These are phyloP conservation scores for Globisporangium irregulare DNA, from an alignment of 352 stramenopile species.

Conservation along the genomic window DNA sequence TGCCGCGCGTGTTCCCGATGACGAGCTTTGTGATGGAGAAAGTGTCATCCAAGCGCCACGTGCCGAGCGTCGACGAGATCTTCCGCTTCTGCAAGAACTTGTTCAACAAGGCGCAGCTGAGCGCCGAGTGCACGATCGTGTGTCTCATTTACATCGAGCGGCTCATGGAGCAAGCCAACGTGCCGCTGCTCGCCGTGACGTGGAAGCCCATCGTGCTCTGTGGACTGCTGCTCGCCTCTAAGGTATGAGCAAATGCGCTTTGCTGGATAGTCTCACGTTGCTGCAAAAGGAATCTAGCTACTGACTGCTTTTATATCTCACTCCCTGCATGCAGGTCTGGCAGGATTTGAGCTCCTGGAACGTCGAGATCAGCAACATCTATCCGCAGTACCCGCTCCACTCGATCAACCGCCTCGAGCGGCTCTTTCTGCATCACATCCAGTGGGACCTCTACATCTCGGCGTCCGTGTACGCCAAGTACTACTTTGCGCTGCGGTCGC, in stretches of 20 bases:
- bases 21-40: conserved; percentile 85
- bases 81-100: conserved; percentile 92
- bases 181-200: conserved; percentile 93
- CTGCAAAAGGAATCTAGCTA: not conserved
- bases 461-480: conserved; percentile 96
- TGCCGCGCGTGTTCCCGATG: conserved; percentile 69
- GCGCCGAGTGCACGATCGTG: conserved; percentile 98
- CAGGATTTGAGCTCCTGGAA: conserved; percentile 99
- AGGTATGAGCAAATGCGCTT: conserved; percentile 53
- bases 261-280: not conserved
- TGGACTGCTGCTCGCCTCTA: conserved; percentile 96
- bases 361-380: conserved; percentile 97
- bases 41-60: conserved; percentile 72
- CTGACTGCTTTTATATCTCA: conserved; percentile 4
- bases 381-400: conserved; percentile 97
- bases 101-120: conserved; percentile 96
- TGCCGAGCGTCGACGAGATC: conserved; percentile 91
- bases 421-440: conserved; percentile 95
- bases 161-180: conserved; percentile 96
- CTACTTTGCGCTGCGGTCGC: conserved; percentile 97
- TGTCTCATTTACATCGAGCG: conserved; percentile 99
- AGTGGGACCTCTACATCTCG: conserved; percentile 99
- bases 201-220: conserved; percentile 98
- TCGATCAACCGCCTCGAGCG: conserved; percentile 97
- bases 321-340: conserved; percentile 76